Percentiles rank a stretch among this genome's conserved stretches.
phyloP scores from a whole-genome alignment of 2,329 filamentous ascomycete genomes.

The Phialophora verrucosa region DNA sequence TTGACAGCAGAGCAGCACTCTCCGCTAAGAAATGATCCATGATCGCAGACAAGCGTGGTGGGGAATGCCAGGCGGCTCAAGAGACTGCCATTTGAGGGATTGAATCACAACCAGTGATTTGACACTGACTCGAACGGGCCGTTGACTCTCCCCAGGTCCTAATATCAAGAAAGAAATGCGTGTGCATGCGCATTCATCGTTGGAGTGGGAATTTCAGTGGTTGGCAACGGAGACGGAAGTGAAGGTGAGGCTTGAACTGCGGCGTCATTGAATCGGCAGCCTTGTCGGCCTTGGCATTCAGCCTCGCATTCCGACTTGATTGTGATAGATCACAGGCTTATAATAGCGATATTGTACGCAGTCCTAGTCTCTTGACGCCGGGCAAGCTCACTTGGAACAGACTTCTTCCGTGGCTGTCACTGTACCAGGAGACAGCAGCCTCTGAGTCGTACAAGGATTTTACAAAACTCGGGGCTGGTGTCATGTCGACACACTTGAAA shows the following conservation, averaged over 20 bases:
- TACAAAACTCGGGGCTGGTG: too few relatives aligned
- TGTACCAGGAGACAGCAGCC: too few relatives aligned
- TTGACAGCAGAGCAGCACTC: constrained; percentile 25
- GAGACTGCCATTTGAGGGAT: constrained; percentile 30
- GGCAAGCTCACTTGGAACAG: too few relatives aligned
- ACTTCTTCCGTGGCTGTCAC: too few relatives aligned
- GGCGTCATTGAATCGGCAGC: constrained; percentile 5
- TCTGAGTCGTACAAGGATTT: too few relatives aligned
- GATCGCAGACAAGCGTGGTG: constrained; percentile 3
- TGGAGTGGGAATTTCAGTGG: not conserved
- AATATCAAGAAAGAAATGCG: not conserved
- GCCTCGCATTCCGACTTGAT: not conserved
- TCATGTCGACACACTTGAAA: not conserved
- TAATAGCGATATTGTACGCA: too few relatives aligned
- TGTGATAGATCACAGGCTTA: not conserved
- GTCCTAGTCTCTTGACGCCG: too few relatives aligned
- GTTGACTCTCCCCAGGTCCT: not conserved
- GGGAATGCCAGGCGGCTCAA: constrained; percentile 11
- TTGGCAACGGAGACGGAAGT: not conserved
- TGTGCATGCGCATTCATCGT: not conserved
- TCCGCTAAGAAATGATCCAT: constrained; percentile 35
- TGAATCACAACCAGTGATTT: not conserved
- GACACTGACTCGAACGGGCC: not conserved
- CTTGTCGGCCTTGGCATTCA: not conserved
- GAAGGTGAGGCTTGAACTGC: not conserved